Percentiles rank a stretch among this genome's conserved stretches.
These are phyloP conservation scores for Candolleomyces efflorescens DNA, from an alignment of 768 basidiomycete species.

Conservation along the genomic window DNA sequence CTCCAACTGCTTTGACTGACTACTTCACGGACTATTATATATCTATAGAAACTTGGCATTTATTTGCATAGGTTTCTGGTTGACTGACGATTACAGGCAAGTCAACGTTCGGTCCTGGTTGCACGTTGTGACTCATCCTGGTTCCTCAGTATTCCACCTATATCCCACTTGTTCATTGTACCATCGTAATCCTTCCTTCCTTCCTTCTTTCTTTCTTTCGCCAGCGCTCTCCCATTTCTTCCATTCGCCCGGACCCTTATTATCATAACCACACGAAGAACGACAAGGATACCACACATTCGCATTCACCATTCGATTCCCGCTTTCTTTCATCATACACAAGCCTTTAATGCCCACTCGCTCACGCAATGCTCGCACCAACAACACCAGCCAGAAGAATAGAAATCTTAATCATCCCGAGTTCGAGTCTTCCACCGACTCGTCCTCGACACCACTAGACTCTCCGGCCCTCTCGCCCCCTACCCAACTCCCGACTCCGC, in stretches of 20 bases:
- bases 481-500: conserved; percentile 22
- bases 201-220: background rate
- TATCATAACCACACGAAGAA: background rate
- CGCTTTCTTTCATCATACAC: background rate
- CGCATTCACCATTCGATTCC: background rate
- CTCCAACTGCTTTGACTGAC: background rate
- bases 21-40: background rate
- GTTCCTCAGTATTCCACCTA: too few species aligned
- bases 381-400: background rate
- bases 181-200: background rate
- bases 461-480: conserved; percentile 16
- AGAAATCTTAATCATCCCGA: background rate
- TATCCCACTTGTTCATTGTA: too few species aligned
- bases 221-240: background rate
- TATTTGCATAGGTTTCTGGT: background rate
- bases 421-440: background rate
- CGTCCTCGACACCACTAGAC: conserved; percentile 1
- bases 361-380: conserved; percentile 12
- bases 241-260: background rate
- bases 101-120: background rate
- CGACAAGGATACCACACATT: too few species aligned
- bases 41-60: background rate
- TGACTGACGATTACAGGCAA: background rate
- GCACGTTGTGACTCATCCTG: too few species aligned
- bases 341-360: conserved; percentile 2